A percentile compares a stretch with the other conserved stretches of the same genome.
Evolutionary conservation across 768 basidiomycete genomes (phyloP).

Genomic region (Gloeophyllum trabeum): DNA sequence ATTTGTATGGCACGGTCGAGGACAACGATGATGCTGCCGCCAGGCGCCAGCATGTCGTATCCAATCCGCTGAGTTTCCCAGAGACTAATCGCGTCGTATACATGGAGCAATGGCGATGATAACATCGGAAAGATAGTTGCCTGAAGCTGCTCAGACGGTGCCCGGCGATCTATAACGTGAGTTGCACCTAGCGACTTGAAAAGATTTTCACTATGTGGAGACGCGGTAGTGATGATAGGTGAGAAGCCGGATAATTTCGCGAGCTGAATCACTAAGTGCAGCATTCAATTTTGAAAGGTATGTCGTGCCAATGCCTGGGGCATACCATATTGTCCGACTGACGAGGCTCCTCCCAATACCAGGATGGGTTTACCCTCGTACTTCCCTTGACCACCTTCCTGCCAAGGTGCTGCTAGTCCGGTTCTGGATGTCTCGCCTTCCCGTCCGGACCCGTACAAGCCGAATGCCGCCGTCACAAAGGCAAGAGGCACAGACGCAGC

Average conservation of each 20-base stretch:
- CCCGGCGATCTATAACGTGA: conserved; percentile 13
- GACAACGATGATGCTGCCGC: neutral
- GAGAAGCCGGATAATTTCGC: conserved; percentile 11
- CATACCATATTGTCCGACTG: conserved; percentile 12
- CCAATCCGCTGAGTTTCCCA: neutral
- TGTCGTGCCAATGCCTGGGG: no score
- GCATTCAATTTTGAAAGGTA: conserved; percentile 1
- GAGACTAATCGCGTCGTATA: neutral
- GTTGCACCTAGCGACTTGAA: conserved; percentile 14
- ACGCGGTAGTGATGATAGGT: conserved; percentile 16
- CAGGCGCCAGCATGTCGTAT: neutral
- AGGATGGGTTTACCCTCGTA: conserved; percentile 10
- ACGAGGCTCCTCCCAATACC: conserved; percentile 11
- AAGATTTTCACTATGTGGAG: conserved; percentile 8
- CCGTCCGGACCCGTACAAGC: conserved; percentile 6
- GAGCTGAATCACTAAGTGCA: conserved; percentile 12
- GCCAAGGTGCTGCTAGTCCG: conserved; percentile 9
- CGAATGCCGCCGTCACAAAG: conserved; percentile 10
- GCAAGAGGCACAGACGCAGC: conserved; percentile 12
- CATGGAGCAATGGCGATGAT: neutral
- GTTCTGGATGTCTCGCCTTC: neutral
- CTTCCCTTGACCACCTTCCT: conserved; percentile 6
- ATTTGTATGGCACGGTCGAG: neutral
- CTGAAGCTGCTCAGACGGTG: conserved; percentile 1
- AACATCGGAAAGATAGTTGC: conserved; percentile 3